Evolutionary conservation across 345 rosid genomes (phyloP).

Genomic region (Corymbia maculata): DNA sequence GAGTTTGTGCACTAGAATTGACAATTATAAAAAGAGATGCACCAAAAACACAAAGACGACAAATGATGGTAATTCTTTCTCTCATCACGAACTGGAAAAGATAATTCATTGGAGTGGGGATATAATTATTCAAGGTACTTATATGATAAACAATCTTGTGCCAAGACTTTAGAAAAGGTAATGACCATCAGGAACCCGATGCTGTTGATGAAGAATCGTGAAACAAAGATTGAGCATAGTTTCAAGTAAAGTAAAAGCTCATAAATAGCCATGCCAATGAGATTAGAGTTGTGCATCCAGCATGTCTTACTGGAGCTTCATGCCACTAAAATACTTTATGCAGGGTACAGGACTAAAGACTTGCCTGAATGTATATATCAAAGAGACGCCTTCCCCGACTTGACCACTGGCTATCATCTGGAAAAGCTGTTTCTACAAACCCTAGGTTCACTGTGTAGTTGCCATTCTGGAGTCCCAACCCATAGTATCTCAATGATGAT

Average conservation of each 20-base stretch:
- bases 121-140: not conserved
- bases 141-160: not conserved
- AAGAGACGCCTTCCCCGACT: constrained; percentile 45
- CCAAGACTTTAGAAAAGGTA: not conserved
- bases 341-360: constrained; percentile 17
- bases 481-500: constrained; percentile 74
- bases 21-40: not conserved
- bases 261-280: not conserved
- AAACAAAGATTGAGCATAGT: not conserved
- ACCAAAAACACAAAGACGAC: not conserved
- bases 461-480: constrained; percentile 81
- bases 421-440: constrained; percentile 31
- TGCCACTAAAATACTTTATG: not conserved
- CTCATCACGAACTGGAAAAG: not conserved
- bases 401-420: constrained; percentile 10
- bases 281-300: not conserved
- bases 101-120: not conserved
- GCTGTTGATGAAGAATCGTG: not conserved
- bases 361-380: constrained; percentile 16
- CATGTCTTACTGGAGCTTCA: not conserved
- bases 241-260: not conserved
- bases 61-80: not conserved
- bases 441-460: constrained; percentile 43
- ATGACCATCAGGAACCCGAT: not conserved
- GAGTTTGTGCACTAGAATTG: not conserved